Percentiles rank a stretch among this genome's conserved stretches.
These are phyloP conservation scores for Pythium volutum DNA, from an alignment of 352 stramenopile genomes.

Conservation along the genomic window DNA sequence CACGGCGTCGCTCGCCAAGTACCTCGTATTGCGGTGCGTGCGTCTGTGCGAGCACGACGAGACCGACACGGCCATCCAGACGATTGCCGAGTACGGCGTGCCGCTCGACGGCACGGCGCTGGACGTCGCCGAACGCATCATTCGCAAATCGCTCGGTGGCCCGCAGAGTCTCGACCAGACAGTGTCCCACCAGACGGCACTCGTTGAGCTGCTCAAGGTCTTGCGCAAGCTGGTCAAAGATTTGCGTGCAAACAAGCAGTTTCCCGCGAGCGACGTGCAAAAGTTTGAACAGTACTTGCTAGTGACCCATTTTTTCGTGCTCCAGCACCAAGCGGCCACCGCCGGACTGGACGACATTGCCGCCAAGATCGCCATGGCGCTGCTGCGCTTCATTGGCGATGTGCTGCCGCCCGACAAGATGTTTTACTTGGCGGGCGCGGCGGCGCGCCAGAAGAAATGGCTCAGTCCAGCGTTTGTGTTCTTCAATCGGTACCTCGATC, in stretches of 20 bases:
- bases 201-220: slow-evolving; percentile 60
- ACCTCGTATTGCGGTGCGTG: slow-evolving; percentile 73
- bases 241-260: slow-evolving; percentile 53
- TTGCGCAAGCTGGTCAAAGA: slow-evolving; percentile 73
- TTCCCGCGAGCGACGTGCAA: slow-evolving; percentile 40
- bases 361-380: slow-evolving; percentile 80
- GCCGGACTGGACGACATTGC: slow-evolving; percentile 64
- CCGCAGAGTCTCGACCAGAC: slow-evolving; percentile 40
- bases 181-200: slow-evolving; percentile 35
- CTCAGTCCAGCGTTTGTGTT: slow-evolving; percentile 93
- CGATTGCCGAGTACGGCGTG: slow-evolving; percentile 74
- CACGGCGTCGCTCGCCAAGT: slow-evolving; percentile 76
- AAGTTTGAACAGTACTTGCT: slow-evolving; percentile 82
- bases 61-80: slow-evolving; percentile 70
- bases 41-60: slow-evolving; percentile 75
- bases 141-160: slow-evolving; percentile 52
- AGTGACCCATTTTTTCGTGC: slow-evolving; percentile 72
- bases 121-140: slow-evolving; percentile 52
- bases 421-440: slow-evolving; percentile 88
- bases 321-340: slow-evolving; percentile 61
- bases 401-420: slow-evolving; percentile 93
- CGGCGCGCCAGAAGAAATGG: slow-evolving; percentile 85
- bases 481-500: slow-evolving; percentile 94
- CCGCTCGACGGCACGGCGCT: slow-evolving; percentile 57
- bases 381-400: slow-evolving; percentile 84